Base-by-base conservation (phyloP, 2,329 filamentous ascomycete species). In the Pseudocercospora vitis region DNA sequence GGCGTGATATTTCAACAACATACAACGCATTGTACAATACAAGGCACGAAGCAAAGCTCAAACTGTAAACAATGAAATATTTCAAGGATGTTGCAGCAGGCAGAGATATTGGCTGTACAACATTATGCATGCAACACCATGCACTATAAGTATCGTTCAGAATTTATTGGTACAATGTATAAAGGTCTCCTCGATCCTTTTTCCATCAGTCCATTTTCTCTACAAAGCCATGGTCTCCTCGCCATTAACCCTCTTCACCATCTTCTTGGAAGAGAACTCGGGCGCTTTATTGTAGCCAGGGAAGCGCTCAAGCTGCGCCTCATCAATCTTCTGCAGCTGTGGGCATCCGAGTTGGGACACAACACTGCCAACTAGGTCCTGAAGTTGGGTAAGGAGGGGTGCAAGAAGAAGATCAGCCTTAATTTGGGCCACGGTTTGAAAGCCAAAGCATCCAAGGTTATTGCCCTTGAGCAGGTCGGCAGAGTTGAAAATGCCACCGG, bases 401-500 rank as follows among this genome's bases (percentile, higher is more conserved):
- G 35, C 48, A 4, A 56, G 45, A 9, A 55, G 5, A 9, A 59
- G 11, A 50, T 73, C 70, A 4, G 70, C 65, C 42, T 65, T 57
- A 46, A 66, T 65, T 2, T 71, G 69, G 50, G 70, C 65, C 40
- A 69, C 56, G n/a, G 70, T 33, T 48, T 73, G 55, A 45, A 71
- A 66, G 3, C 63, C 65, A 49, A 73, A 70, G 50, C 71, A 73
- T 1, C 68, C 60, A 4, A 73, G 63, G 51, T 70, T 71, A 62
- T 73, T 70, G 7, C 67, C 69, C 37, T 64, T 47, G 40, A 63
- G 48, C 1, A 66, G 52, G 26, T 56, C 58, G 9, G 50, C 52
- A 14, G 49, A 37, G 58, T 77, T 79, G 56, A 75, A 73, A 0
- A 79, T 63, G 19, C 73, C 74, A 8, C 67, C 67, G 12, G 70